A percentile compares a stretch with the other conserved stretches of the same genome.
These are phyloP conservation scores for Drechslerella stenobrocha DNA, from an alignment of 2,329 filamentous ascomycete species.

Conservation along the genomic window DNA sequence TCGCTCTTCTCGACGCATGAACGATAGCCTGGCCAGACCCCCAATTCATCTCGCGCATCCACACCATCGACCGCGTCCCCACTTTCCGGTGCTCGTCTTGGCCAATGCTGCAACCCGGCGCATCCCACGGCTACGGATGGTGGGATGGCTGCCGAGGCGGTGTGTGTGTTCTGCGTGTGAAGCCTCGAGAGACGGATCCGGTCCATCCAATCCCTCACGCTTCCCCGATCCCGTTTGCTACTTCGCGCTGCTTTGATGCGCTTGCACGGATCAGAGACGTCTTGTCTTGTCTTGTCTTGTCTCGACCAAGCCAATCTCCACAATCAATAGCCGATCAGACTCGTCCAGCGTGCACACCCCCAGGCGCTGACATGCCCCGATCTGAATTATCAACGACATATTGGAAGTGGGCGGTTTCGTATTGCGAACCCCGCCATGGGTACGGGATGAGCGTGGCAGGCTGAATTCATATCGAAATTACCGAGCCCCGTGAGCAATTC, in stretches of 20 bases:
- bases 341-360: background rate
- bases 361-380: constrained; percentile 48
- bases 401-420: constrained; percentile 33
- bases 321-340: constrained; percentile 45
- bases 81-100: constrained; percentile 13
- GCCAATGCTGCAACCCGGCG: constrained; percentile 36
- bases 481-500: constrained; percentile 4
- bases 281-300: constrained; percentile 1
- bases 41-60: constrained; percentile 32
- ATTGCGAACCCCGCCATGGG: constrained; percentile 26
- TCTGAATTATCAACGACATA: constrained; percentile 24
- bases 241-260: constrained; percentile 48
- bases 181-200: background rate
- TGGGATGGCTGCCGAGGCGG: constrained; percentile 41
- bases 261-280: constrained; percentile 53
- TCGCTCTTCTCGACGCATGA: background rate
- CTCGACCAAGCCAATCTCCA: constrained; percentile 39
- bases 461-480: constrained; percentile 11
- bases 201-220: background rate
- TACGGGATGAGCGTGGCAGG: constrained; percentile 1
- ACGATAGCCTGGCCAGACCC: constrained; percentile 41
- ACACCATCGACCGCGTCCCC: constrained; percentile 39
- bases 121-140: constrained; percentile 49
- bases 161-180: constrained; percentile 2
- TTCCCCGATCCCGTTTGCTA: background rate